phyloP scores from a whole-genome alignment of 495 filamentous ascomycete genomes.

The Terfezia boudieri region DNA sequence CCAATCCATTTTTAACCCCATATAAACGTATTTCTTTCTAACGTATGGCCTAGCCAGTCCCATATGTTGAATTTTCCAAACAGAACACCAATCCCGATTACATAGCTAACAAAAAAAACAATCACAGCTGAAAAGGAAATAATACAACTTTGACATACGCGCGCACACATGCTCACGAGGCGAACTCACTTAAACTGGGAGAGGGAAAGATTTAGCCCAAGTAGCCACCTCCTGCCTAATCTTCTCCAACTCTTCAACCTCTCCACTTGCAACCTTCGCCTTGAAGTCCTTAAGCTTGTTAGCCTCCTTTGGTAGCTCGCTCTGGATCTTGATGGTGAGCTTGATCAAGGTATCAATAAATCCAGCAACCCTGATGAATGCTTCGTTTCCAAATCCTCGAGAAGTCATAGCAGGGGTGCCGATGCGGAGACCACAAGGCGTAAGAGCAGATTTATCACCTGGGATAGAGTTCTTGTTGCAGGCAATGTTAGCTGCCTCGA shows the following conservation, averaged over 20 bases:
- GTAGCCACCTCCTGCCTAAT: slow-evolving; percentile 70
- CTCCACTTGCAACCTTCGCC: slow-evolving; percentile 58
- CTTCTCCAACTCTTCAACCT: slow-evolving; percentile 52
- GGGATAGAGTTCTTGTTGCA: slow-evolving; percentile 99
- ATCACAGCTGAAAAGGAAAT: too few species aligned
- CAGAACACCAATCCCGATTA: too few species aligned
- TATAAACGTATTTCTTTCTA: too few species aligned
- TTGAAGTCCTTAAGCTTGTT: slow-evolving; percentile 99
- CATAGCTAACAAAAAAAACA: too few species aligned
- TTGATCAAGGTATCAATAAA: slow-evolving; percentile 75
- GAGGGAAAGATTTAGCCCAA: slow-evolving; percentile 82
- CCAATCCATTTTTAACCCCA: too few species aligned
- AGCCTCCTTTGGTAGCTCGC: slow-evolving; percentile 68
- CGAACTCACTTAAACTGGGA: slow-evolving; percentile 36
- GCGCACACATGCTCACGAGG: too few species aligned
- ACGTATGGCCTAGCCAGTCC: too few species aligned
- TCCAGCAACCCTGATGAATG: slow-evolving; percentile 72
- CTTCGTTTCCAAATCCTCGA: slow-evolving; percentile 76
- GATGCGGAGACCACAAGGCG: slow-evolving; percentile 81
- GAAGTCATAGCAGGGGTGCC: slow-evolving; percentile 94
- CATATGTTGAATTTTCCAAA: too few species aligned
- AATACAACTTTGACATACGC: too few species aligned
- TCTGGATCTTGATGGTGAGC: slow-evolving; percentile 68
- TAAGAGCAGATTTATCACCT: slow-evolving; percentile 92
- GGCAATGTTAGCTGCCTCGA: slow-evolving; percentile 95